phyloP scores from a whole-genome alignment of 495 filamentous ascomycete species.

The Acidiella bohemica region DNA sequence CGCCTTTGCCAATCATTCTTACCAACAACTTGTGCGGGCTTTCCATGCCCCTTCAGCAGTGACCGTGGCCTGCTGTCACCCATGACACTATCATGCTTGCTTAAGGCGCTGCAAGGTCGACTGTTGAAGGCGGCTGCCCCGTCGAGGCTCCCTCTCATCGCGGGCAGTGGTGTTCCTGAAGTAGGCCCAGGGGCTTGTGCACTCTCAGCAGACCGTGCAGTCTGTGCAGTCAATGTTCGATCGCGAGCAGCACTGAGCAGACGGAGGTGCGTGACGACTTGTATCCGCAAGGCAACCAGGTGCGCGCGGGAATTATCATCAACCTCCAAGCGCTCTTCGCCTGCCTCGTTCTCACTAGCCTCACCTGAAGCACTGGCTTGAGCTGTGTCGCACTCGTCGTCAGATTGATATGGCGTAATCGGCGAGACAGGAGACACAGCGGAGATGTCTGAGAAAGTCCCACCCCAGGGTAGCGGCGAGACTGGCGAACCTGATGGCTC shows the following conservation, averaged over 20 bases:
- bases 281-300: slow-evolving; percentile 5
- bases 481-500: slow-evolving; percentile 2
- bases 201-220: background rate
- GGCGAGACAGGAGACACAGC: slow-evolving; percentile 9
- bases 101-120: background rate
- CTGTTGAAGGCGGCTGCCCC: background rate
- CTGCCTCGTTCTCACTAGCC: no score
- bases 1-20: slow-evolving; percentile 2
- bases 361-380: no score
- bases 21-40: background rate
- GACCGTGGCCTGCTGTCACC: background rate
- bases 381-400: no score
- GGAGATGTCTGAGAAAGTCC: background rate
- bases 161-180: background rate
- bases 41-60: slow-evolving; percentile 2
- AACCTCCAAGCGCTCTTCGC: no score
- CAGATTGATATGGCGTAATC: background rate
- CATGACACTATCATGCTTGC: slow-evolving; percentile 3
- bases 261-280: slow-evolving; percentile 10
- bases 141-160: background rate
- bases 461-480: slow-evolving; percentile 1
- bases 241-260: slow-evolving; percentile 2
- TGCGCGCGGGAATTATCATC: no score
- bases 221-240: slow-evolving; percentile 5
- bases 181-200: slow-evolving; percentile 2